Conservation (phyloP, 2,329 filamentous ascomycete species). For the Colletotrichum filicis region DNA sequence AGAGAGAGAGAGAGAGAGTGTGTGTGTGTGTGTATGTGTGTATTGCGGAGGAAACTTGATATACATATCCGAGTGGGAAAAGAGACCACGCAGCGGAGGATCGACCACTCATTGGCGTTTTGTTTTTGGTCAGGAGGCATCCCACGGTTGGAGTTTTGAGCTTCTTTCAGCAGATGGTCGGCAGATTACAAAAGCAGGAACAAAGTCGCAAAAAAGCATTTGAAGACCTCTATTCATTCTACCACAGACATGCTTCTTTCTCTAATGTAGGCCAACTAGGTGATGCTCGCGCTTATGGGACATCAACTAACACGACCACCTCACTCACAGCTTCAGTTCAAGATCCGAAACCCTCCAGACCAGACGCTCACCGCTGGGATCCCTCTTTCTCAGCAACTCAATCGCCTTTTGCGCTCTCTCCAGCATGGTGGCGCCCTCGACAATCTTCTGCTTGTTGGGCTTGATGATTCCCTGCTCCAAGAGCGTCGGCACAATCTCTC, state of each 20-base stretch:
- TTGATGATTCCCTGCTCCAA: conserved; percentile 50
- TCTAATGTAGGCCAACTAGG: background rate
- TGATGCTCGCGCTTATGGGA: too few species aligned
- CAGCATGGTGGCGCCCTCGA: conserved; percentile 52
- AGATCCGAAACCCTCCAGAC: conserved; percentile 47
- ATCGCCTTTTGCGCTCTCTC: conserved; percentile 53
- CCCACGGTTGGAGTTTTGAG: conserved; percentile 34
- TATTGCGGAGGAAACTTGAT: background rate
- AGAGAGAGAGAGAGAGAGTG: too few species aligned
- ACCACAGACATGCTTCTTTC: background rate
- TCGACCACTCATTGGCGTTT: conserved; percentile 30
- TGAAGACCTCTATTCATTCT: background rate
- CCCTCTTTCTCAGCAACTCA: conserved; percentile 46
- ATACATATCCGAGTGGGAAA: conserved; percentile 20
- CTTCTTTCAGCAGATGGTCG: conserved; percentile 36
- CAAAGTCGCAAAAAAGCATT: conserved; percentile 32
- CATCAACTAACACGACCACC: too few species aligned
- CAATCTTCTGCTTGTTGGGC: conserved; percentile 53
- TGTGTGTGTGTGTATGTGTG: background rate
- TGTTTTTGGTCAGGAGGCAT: conserved; percentile 34
- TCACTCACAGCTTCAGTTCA: background rate
- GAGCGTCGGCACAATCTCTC: conserved; percentile 64
- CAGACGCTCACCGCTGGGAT: conserved; percentile 53
- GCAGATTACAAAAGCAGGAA: conserved; percentile 36
- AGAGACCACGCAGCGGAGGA: conserved; percentile 18